Evolutionary conservation across 441 rosid genomes (phyloP).

Genomic region (Pelargonium cotyledonis): DNA sequence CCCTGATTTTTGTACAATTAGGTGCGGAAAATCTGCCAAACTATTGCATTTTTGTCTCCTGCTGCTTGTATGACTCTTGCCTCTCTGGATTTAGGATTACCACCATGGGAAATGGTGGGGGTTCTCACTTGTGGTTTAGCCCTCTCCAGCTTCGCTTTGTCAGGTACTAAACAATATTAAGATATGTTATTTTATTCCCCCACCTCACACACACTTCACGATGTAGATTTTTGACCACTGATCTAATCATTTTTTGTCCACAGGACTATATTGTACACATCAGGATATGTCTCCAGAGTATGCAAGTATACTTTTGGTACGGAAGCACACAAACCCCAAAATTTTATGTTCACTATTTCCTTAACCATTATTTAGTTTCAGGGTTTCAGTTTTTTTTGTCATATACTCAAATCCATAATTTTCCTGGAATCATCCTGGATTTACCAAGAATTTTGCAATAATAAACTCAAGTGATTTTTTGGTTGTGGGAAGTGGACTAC

Average conservation of each 20-base stretch:
- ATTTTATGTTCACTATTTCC: constrained; percentile 5
- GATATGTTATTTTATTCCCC: no score
- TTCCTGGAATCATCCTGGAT: neutral
- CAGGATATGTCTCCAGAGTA: constrained; percentile 95
- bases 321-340: constrained; percentile 15
- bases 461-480: neutral
- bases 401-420: neutral
- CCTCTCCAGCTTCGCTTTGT: constrained; percentile 82
- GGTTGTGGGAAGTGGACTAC: neutral
- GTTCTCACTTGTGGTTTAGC: constrained; percentile 82
- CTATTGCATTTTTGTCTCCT: constrained; percentile 82
- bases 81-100: constrained; percentile 80
- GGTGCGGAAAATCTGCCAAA: constrained; percentile 94
- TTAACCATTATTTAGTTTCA: neutral
- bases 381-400: neutral
- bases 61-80: constrained; percentile 84
- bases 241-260: constrained; percentile 1
- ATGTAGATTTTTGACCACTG: neutral
- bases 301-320: constrained; percentile 87
- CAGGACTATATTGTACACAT: constrained; percentile 90
- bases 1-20: constrained; percentile 27
- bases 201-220: no score
- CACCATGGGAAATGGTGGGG: constrained; percentile 92
- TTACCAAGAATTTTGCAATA: neutral
- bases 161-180: constrained; percentile 46